phyloP scores from a whole-genome alignment of 441 rosid species.

The Corymbia citriodora region DNA sequence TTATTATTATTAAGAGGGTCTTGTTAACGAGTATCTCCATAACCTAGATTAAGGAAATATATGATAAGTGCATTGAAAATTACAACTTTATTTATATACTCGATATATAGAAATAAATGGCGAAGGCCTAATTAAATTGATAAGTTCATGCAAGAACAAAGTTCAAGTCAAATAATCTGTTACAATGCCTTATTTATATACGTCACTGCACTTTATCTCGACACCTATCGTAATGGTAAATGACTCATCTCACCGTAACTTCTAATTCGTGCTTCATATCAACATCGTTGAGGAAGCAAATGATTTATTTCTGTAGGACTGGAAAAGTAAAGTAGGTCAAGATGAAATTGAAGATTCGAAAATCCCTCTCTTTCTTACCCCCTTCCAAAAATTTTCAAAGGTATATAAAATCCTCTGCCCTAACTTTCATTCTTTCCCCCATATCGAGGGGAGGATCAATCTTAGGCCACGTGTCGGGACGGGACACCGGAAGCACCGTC shows the following conservation, averaged over 20 bases:
- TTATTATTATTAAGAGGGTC: not conserved
- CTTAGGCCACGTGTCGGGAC: not conserved
- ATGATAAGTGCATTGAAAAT: accelerated
- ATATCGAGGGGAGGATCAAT: not conserved
- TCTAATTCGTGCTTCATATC: accelerated
- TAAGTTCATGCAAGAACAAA: not conserved
- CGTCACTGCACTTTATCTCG: not conserved
- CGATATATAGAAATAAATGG: not conserved
- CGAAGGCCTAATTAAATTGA: not conserved
- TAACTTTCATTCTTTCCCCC: not conserved
- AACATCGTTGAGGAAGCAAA: not conserved
- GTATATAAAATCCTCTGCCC: not conserved
- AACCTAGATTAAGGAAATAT: not conserved
- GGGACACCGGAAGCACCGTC: not conserved
- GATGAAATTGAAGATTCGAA: not conserved
- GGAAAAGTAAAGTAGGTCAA: not conserved
- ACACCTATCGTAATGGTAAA: not conserved
- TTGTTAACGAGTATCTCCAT: not conserved
- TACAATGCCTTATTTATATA: not conserved
- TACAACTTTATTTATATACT: not conserved
- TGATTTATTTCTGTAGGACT: not conserved
- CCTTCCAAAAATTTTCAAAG: not conserved
- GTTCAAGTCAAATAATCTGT: not conserved
- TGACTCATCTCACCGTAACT: accelerated
- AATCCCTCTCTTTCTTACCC: not conserved